Conservation (phyloP, 257 asterid genomes). For the Capsicum chinense region DNA sequence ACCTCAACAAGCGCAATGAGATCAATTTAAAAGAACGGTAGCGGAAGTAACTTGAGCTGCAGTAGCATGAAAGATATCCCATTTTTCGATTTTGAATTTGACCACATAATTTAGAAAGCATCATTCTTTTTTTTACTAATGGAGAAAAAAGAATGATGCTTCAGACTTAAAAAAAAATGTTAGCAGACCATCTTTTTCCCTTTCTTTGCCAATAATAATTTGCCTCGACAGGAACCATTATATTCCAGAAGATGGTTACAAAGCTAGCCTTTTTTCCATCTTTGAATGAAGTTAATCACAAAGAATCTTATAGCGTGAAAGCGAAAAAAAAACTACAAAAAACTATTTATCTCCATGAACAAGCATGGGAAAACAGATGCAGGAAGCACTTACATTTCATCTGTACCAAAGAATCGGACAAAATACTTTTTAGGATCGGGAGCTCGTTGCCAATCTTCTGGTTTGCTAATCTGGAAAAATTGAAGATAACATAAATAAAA, state of each 20-base stretch:
- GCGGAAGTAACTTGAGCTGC: conserved; percentile 4
- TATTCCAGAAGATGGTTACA: background rate
- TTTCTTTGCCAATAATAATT: background rate
- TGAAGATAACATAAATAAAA: conserved; percentile 29
- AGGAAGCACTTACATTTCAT: conserved; percentile 71
- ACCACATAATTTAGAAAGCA: background rate
- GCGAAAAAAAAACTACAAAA: conserved; percentile 2
- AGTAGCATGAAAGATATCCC: conserved; percentile 15
- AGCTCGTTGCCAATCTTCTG: conserved; percentile 68
- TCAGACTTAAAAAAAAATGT: background rate
- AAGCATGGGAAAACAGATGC: conserved; percentile 18
- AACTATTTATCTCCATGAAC: conserved; percentile 24
- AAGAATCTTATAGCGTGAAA: conserved; percentile 15
- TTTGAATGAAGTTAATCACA: background rate
- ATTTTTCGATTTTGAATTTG: background rate
- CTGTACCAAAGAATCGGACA: conserved; percentile 85
- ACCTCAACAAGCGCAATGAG: background rate
- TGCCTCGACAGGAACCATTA: background rate
- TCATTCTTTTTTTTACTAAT: background rate
- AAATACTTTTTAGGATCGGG: conserved; percentile 81
- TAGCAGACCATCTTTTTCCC: background rate
- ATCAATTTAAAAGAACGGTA: conserved; percentile 17
- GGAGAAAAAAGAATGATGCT: conserved; percentile 1
- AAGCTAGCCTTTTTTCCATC: conserved; percentile 6
- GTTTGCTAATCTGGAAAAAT: conserved; percentile 73